Evolutionary conservation across 805 yeast genomes (phyloP).

Genomic region (Wickerhamomyces bovis): DNA sequence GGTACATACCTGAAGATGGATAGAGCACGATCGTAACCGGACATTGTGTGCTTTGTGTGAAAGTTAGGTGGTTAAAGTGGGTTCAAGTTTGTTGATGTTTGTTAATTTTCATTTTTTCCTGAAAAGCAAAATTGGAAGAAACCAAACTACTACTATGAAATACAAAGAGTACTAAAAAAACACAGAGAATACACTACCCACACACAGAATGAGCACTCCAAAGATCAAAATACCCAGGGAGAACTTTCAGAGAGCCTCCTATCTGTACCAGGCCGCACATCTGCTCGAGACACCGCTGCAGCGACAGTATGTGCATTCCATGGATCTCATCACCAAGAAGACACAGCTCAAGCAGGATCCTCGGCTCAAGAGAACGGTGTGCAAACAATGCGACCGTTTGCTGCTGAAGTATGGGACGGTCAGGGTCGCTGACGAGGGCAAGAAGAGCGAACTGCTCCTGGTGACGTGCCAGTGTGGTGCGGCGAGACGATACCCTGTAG

Average conservation of each 20-base stretch:
- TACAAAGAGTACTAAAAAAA: not conserved
- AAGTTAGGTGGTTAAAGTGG: no score
- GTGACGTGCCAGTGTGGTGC: slow-evolving; percentile 49
- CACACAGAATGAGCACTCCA: not conserved
- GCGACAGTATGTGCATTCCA: not conserved
- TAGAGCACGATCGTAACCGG: slow-evolving; percentile 98
- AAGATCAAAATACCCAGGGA: slow-evolving; percentile 34
- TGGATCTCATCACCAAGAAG: not conserved
- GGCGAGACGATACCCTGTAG: slow-evolving; percentile 56
- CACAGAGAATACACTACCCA: not conserved
- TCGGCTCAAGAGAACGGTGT: slow-evolving; percentile 55
- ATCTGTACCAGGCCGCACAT: slow-evolving; percentile 48
- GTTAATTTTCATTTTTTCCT: no score
- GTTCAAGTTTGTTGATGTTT: not conserved
- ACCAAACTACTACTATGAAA: no score
- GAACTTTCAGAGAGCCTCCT: slow-evolving; percentile 53
- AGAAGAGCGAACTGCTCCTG: slow-evolving; percentile 41
- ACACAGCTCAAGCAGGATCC: slow-evolving; percentile 48
- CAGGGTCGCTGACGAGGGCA: slow-evolving; percentile 38
- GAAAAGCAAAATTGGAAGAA: no score
- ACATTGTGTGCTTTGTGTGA: slow-evolving; percentile 43
- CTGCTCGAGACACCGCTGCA: not conserved
- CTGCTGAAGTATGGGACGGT: slow-evolving; percentile 44
- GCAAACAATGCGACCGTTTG: slow-evolving; percentile 58
- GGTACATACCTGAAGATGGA: slow-evolving; percentile 91